Percentiles rank a stretch among this genome's conserved stretches.
phyloP scores from a whole-genome alignment of 306 rosid species.

The Begonia loranthoides region DNA sequence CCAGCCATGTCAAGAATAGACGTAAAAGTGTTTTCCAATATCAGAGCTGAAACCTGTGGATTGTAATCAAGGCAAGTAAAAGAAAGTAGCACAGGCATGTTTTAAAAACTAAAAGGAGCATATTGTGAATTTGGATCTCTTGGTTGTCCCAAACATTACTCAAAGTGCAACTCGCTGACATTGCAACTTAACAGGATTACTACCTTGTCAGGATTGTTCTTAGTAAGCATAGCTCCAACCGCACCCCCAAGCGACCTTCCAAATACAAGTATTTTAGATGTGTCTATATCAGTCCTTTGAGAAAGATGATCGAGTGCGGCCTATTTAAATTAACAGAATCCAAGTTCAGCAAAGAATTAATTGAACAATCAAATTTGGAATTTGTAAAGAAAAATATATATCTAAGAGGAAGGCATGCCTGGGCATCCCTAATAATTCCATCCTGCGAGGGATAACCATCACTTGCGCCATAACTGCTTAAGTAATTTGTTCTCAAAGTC shows the following conservation, averaged over 20 bases:
- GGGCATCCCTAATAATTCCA: constrained; percentile 88
- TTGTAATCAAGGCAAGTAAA: constrained; percentile 12
- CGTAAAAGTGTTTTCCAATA: constrained; percentile 89
- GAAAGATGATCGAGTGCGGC: constrained; percentile 97
- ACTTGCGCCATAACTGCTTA: constrained; percentile 83
- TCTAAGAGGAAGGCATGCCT: constrained; percentile 33
- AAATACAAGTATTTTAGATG: constrained; percentile 78
- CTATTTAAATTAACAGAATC: constrained; percentile 21
- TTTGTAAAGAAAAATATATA: constrained; percentile 3
- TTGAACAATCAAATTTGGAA: not conserved
- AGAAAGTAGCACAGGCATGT: not conserved
- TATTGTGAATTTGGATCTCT: too few relatives aligned
- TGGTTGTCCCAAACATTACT: too few relatives aligned
- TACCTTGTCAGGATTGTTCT: constrained; percentile 94
- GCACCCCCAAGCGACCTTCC: constrained; percentile 99
- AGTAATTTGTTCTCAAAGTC: constrained; percentile 13
- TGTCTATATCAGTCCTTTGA: constrained; percentile 84
- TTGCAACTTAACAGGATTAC: not conserved
- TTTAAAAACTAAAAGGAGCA: not conserved
- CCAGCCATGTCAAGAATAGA: constrained; percentile 99
- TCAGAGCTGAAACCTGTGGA: constrained; percentile 74
- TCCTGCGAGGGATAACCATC: constrained; percentile 97
- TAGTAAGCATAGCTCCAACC: constrained; percentile 83
- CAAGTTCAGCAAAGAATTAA: constrained; percentile 4
- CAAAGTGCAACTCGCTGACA: too few relatives aligned